Conservation (phyloP, 2,329 filamentous ascomycete species). For the Magnaporthiopsis incrustans region DNA sequence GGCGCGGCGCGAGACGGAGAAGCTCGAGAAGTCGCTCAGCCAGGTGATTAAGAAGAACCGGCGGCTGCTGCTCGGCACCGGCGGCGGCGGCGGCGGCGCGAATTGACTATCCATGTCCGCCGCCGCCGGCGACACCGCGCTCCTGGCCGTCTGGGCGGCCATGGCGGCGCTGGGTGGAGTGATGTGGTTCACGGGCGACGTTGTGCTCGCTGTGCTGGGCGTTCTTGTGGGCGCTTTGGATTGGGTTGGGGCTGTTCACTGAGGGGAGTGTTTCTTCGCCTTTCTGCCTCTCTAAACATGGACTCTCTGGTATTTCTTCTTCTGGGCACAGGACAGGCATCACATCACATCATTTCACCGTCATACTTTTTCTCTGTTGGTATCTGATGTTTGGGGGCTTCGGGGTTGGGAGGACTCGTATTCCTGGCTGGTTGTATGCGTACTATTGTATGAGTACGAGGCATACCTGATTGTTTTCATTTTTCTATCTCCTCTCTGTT, state of each 20-base stretch:
- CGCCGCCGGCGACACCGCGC: background rate
- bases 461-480: background rate
- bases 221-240: conserved; percentile 5
- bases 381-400: background rate
- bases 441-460: background rate
- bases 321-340: background rate
- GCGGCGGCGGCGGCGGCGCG: background rate
- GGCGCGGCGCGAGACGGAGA: conserved; percentile 52
- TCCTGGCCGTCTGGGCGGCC: background rate
- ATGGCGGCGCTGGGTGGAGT: background rate
- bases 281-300: too few species aligned
- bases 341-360: too few species aligned
- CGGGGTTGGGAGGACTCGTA: background rate
- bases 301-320: background rate
- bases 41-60: conserved; percentile 53
- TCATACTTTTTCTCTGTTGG: background rate
- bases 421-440: background rate
- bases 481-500: background rate
- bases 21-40: conserved; percentile 53
- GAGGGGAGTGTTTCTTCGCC: background rate
- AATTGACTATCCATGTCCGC: conserved; percentile 7
- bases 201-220: background rate
- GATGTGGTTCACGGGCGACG: background rate
- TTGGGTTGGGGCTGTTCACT: conserved; percentile 8
- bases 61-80: conserved; percentile 33